Conservation (phyloP, 2,329 filamentous ascomycete genomes). For the Pseudodiploospora longispora region DNA sequence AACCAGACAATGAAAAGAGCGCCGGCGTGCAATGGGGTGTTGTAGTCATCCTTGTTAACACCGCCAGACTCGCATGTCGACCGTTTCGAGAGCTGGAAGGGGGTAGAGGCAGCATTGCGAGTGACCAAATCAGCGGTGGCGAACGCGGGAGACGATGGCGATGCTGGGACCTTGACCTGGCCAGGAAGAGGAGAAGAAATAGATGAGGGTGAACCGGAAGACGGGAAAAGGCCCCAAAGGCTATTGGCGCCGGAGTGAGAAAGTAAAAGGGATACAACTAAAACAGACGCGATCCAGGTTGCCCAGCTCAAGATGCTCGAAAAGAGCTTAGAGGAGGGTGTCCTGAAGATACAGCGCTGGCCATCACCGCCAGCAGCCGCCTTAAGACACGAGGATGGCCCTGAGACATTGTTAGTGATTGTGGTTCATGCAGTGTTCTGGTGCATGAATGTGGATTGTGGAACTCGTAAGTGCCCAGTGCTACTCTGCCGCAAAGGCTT, state of each 20-base stretch:
- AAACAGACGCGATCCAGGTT: constrained; percentile 34
- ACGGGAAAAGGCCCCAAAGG: too few relatives aligned
- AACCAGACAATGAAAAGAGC: constrained; percentile 44
- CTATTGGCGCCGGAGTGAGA: constrained; percentile 5
- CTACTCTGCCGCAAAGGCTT: too few relatives aligned
- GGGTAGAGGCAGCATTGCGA: constrained; percentile 5
- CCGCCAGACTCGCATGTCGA: constrained; percentile 21
- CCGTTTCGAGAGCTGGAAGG: constrained; percentile 15
- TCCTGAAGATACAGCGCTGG: constrained; percentile 26
- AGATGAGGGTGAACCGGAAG: too few relatives aligned
- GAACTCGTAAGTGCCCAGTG: too few relatives aligned
- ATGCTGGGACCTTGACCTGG: background rate
- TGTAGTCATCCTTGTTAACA: constrained; percentile 35
- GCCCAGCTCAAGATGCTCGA: constrained; percentile 31
- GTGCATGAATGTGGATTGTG: too few relatives aligned
- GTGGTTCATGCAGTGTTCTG: too few relatives aligned
- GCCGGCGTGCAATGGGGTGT: constrained; percentile 49
- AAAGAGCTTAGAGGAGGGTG: constrained; percentile 20
- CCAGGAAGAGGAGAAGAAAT: constrained; percentile 10
- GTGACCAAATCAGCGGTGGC: background rate
- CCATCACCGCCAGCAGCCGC: constrained; percentile 32
- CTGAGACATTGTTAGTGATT: constrained; percentile 9
- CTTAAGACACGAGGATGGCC: constrained; percentile 23
- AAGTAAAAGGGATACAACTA: constrained; percentile 26
- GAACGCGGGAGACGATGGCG: background rate